A percentile compares a stretch with the other conserved stretches of the same genome.
Evolutionary conservation across 2,329 filamentous ascomycete species (phyloP).

Genomic region (Trichoderma polysporum): DNA sequence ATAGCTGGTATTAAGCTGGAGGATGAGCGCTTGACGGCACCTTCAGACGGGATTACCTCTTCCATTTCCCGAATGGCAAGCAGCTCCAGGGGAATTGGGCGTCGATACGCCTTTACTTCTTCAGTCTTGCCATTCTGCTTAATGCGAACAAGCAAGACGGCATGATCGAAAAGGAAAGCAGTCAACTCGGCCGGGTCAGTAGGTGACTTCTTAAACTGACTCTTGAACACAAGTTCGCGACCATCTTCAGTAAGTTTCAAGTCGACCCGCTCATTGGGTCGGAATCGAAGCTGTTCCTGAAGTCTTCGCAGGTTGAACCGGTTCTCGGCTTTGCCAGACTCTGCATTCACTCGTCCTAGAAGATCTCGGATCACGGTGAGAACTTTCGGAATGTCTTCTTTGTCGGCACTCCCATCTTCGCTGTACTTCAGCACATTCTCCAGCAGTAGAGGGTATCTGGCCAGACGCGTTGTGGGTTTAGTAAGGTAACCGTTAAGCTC

Average conservation of each 20-base stretch:
- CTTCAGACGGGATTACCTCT: slow-evolving; percentile 79
- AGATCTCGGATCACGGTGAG: slow-evolving; percentile 84
- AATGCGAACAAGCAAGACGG: slow-evolving; percentile 83
- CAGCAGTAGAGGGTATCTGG: slow-evolving; percentile 86
- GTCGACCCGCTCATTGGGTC: slow-evolving; percentile 86
- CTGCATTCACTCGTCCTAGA: slow-evolving; percentile 83
- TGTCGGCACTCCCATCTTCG: slow-evolving; percentile 83
- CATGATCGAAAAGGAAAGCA: slow-evolving; percentile 94
- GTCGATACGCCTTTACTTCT: slow-evolving; percentile 91
- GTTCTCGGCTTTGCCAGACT: slow-evolving; percentile 96
- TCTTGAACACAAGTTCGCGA: slow-evolving; percentile 91
- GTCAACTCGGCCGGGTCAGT: slow-evolving; percentile 88
- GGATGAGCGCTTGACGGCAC: slow-evolving; percentile 80
- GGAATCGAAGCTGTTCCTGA: slow-evolving; percentile 88
- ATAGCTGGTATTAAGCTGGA: slow-evolving; percentile 72
- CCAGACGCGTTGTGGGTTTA: slow-evolving; percentile 92
- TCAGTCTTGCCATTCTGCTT: slow-evolving; percentile 92
- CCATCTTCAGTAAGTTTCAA: slow-evolving; percentile 91
- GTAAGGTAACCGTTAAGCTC: slow-evolving; percentile 97
- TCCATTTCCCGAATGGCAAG: slow-evolving; percentile 97
- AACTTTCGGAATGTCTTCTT: slow-evolving; percentile 87
- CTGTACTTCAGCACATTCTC: slow-evolving; percentile 93
- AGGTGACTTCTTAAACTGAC: slow-evolving; percentile 86
- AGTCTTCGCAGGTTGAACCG: slow-evolving; percentile 92
- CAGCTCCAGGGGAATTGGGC: slow-evolving; percentile 89